Conservation (phyloP, 2,329 filamentous ascomycete genomes). For the Apiospora koreana region DNA sequence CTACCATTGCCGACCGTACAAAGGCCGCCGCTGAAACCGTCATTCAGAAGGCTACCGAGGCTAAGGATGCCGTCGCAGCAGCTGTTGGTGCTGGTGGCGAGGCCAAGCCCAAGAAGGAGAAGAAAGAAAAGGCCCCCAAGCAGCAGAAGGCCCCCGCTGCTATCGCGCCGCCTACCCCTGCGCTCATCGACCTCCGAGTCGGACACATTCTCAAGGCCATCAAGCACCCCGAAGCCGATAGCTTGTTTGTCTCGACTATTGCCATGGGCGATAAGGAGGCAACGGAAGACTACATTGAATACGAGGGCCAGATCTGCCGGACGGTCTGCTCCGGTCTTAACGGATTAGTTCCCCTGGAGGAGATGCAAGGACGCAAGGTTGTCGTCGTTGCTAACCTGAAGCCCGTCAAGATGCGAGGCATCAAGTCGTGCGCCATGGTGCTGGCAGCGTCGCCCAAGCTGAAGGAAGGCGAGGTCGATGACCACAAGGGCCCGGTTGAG, state of each 20-base stretch:
- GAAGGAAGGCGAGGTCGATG: slow-evolving; percentile 78
- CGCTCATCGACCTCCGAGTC: slow-evolving; percentile 90
- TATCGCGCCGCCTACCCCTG: slow-evolving; percentile 77
- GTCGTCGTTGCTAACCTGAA: slow-evolving; percentile 97
- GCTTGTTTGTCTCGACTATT: slow-evolving; percentile 92
- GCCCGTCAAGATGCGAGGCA: slow-evolving; percentile 97
- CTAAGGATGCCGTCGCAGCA: slow-evolving; percentile 16
- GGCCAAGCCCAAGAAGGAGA: slow-evolving; percentile 71
- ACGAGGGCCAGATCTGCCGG: slow-evolving; percentile 86
- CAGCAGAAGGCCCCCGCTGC: slow-evolving; percentile 66
- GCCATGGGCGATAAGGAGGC: slow-evolving; percentile 87
- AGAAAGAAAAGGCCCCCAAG: slow-evolving; percentile 87
- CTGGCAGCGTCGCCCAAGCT: slow-evolving; percentile 86
- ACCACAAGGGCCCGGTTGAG: slow-evolving; percentile 90
- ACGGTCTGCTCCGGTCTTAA: slow-evolving; percentile 98
- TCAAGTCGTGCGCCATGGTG: slow-evolving; percentile 79
- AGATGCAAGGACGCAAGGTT: slow-evolving; percentile 96
- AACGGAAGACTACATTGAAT: slow-evolving; percentile 85
- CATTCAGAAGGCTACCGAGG: slow-evolving; percentile 37
- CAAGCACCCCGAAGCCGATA: slow-evolving; percentile 95
- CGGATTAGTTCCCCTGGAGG: slow-evolving; percentile 85
- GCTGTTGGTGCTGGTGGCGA: slow-evolving; percentile 39
- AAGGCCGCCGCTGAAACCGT: slow-evolving; percentile 61
- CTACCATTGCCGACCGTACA: slow-evolving; percentile 58
- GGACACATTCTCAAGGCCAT: slow-evolving; percentile 96